phyloP scores from a whole-genome alignment of 1,139 yeast genomes.

The Saccharomyces uvarum region DNA sequence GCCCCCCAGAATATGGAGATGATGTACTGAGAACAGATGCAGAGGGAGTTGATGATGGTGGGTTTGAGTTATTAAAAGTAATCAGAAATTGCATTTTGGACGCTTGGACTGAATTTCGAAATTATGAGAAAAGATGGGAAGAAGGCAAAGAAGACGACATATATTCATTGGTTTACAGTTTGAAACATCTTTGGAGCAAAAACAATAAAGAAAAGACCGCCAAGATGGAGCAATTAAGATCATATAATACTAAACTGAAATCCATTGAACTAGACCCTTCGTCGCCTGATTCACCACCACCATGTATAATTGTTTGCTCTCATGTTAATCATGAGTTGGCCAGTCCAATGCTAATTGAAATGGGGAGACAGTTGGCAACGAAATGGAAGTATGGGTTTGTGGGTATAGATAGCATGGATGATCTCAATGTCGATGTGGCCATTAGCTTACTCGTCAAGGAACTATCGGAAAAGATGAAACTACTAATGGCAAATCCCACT shows the following conservation, averaged over 20 bases:
- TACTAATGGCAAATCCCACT: constrained; percentile 7
- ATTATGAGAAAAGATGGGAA: constrained; percentile 49
- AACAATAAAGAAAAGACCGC: constrained; percentile 28
- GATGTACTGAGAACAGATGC: constrained; percentile 6
- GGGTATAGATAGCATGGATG: constrained; percentile 45
- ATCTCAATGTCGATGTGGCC: constrained; percentile 46
- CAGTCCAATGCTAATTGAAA: constrained; percentile 49
- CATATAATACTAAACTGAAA: constrained; percentile 19
- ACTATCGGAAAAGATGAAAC: constrained; percentile 41
- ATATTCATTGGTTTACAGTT: constrained; percentile 49
- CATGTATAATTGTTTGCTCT: constrained; percentile 59
- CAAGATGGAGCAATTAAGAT: constrained; percentile 21
- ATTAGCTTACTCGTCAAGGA: constrained; percentile 53
- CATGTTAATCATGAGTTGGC: constrained; percentile 48
- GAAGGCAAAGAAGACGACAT: constrained; percentile 59
- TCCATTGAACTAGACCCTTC: constrained; percentile 38
- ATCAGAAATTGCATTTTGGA: constrained; percentile 53
- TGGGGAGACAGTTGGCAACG: constrained; percentile 49
- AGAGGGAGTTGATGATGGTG: constrained; percentile 28
- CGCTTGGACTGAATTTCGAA: constrained; percentile 64
- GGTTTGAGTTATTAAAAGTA: constrained; percentile 41
- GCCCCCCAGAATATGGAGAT: constrained; percentile 10
- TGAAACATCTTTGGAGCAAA: constrained; percentile 49
- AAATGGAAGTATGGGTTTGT: constrained; percentile 61
- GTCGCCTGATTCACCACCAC: constrained; percentile 52